These are phyloP conservation scores for Pittosporum tobira DNA, from an alignment of 129 eudicot species.

Conservation along the genomic window DNA sequence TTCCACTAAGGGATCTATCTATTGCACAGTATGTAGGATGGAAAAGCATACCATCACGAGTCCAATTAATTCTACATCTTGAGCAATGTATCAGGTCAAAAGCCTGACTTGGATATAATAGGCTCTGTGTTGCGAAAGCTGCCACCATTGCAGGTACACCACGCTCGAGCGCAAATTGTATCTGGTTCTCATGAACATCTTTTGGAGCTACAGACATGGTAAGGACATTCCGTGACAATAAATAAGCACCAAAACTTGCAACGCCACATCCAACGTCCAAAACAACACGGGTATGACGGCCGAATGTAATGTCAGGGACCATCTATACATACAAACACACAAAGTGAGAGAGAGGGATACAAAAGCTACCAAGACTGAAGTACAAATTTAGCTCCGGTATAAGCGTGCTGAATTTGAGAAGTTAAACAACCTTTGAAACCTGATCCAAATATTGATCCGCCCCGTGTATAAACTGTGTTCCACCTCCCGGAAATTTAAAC, in stretches of 20 bases:
- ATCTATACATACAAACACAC: constrained; percentile 38
- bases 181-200: constrained; percentile 97
- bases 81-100: constrained; percentile 95
- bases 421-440: constrained; percentile 62
- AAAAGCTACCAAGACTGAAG: constrained; percentile 9
- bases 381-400: neutral
- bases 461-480: constrained; percentile 96
- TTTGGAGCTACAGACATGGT: constrained; percentile 94
- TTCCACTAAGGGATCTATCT: neutral
- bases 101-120: constrained; percentile 89
- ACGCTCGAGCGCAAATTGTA: constrained; percentile 96
- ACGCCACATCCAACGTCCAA: constrained; percentile 98
- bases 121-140: constrained; percentile 76
- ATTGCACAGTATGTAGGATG: neutral
- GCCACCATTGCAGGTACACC: constrained; percentile 99
- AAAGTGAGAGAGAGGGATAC: constrained; percentile 9
- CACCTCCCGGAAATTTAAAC: constrained; percentile 98
- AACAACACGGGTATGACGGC: constrained; percentile 68
- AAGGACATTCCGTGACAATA: constrained; percentile 69
- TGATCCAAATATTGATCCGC: constrained; percentile 91
- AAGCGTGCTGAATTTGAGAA: neutral
- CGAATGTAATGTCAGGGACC: constrained; percentile 87
- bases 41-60: constrained; percentile 79
- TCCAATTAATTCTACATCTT: constrained; percentile 97
- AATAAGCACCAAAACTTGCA: constrained; percentile 94